A percentile compares a stretch with the other conserved stretches of the same genome.
Evolutionary conservation across 208 protist species (phyloP).

Genomic region (Leishmania tropica): DNA sequence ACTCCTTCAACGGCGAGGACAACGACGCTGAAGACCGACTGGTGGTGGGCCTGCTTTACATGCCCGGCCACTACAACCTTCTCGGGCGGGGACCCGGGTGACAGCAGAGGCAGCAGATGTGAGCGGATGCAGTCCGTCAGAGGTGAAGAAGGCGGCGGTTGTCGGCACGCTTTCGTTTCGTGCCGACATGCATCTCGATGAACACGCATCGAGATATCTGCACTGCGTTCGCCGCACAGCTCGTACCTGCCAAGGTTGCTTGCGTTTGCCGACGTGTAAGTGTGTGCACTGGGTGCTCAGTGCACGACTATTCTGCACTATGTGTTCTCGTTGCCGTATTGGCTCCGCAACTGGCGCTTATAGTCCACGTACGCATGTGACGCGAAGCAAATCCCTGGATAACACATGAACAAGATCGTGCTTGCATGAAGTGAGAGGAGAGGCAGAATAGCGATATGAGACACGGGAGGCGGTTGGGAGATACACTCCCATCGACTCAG

Average conservation of each 20-base stretch:
- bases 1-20: slow-evolving; percentile 25
- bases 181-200: neutral
- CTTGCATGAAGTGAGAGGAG: neutral
- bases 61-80: slow-evolving; percentile 85
- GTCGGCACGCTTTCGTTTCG: neutral
- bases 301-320: neutral
- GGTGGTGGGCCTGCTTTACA: slow-evolving; percentile 64
- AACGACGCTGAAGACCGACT: slow-evolving; percentile 1
- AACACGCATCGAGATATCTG: neutral
- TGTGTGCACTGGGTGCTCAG: neutral
- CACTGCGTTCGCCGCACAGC: neutral
- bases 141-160: neutral
- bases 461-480: neutral
- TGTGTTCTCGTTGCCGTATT: neutral
- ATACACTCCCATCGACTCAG: neutral
- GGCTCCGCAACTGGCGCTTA: neutral
- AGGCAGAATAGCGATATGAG: neutral
- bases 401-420: neutral
- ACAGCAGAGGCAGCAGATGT: neutral
- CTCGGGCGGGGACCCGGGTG: slow-evolving; percentile 26
- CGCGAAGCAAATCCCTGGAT: neutral
- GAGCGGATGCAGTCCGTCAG: neutral
- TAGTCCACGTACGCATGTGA: neutral
- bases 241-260: neutral
- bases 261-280: neutral